Percentiles rank a stretch among this genome's conserved stretches.
These are phyloP conservation scores for Wallemia ichthyophaga DNA, from an alignment of 1,284 basidiomycete genomes.

Conservation along the genomic window DNA sequence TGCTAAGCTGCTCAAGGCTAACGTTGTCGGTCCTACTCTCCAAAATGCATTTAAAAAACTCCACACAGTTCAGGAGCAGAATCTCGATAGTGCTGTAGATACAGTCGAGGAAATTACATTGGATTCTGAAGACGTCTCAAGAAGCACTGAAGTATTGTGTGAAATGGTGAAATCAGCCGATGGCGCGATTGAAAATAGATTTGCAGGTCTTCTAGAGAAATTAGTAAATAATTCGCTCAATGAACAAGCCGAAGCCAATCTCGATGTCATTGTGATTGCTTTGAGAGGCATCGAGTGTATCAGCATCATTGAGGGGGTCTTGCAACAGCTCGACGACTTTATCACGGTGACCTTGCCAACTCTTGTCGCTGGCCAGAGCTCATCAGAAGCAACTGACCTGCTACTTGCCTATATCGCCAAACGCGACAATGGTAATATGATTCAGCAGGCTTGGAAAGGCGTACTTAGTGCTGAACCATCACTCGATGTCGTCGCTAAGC, in stretches of 20 bases:
- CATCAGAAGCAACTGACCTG: conserved; percentile 4
- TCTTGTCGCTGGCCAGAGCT: conserved; percentile 1
- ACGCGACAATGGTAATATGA: conserved; percentile 1
- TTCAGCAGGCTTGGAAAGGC: conserved; percentile 3
- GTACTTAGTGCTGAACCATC: conserved; percentile 3
- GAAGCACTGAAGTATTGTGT: no score
- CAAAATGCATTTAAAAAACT: no score
- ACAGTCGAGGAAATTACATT: no score
- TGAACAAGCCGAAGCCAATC: neutral
- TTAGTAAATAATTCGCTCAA: neutral
- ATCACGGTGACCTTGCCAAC: neutral
- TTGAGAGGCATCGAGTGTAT: conserved; percentile 3
- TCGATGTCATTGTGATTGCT: neutral
- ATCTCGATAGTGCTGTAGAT: no score
- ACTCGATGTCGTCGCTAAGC: neutral
- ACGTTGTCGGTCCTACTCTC: neutral
- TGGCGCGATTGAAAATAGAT: neutral
- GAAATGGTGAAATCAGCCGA: no score
- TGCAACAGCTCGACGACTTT: neutral
- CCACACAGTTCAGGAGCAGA: no score
- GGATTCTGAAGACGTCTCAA: no score
- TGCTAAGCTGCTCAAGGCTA: neutral
- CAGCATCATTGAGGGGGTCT: neutral
- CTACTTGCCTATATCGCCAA: neutral
- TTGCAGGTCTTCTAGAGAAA: conserved; percentile 1